These are phyloP conservation scores for Tuctoria greenei DNA, from an alignment of 176 grass and related monocot species.

Conservation along the genomic window DNA sequence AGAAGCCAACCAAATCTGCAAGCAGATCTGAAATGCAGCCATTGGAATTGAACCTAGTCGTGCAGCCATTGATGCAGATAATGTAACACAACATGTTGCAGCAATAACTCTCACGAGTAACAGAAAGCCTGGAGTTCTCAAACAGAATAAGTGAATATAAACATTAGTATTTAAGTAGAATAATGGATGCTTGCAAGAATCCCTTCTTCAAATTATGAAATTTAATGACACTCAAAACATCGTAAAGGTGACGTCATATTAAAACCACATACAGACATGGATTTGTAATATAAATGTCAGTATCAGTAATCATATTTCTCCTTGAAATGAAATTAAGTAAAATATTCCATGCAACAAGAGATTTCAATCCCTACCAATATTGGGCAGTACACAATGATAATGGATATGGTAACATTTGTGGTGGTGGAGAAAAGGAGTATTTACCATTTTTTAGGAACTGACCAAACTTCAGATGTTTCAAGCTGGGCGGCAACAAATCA, in stretches of 20 bases:
- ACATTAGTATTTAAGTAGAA: not conserved
- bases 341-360: not conserved
- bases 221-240: not conserved
- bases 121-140: no score
- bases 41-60: constrained; percentile 68
- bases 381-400: not conserved
- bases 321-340: no score
- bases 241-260: no score
- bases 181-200: not conserved
- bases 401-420: not conserved
- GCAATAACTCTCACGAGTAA: constrained; percentile 75
- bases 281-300: no score
- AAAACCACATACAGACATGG: no score
- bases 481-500: constrained; percentile 58
- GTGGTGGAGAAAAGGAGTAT: not conserved
- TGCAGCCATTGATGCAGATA: constrained; percentile 84
- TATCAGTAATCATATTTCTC: no score
- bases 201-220: not conserved
- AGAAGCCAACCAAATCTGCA: constrained; percentile 82
- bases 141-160: not conserved
- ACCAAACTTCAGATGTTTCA: constrained; percentile 64
- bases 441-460: constrained; percentile 88
- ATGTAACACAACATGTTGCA: constrained; percentile 81
- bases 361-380: not conserved
- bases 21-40: constrained; percentile 95